phyloP scores from a whole-genome alignment of 371 early-diverging fungal genomes.

The Mortierella sp. region DNA sequence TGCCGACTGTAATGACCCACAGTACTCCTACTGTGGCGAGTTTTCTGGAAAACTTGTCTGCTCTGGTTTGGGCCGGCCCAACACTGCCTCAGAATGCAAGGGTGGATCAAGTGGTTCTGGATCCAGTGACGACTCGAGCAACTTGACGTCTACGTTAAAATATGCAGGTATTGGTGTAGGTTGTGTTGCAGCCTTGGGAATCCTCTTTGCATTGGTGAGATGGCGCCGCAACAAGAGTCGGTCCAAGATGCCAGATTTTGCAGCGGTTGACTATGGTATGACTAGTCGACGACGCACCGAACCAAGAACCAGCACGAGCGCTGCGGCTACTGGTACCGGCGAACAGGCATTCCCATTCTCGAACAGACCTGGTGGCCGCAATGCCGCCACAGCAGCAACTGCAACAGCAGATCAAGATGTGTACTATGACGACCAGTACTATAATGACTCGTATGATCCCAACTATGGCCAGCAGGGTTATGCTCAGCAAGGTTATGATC shows the following conservation, averaged over 20 bases:
- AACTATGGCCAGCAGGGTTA: conserved; percentile 13
- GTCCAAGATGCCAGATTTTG: conserved; percentile 44
- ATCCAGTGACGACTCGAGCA: background rate
- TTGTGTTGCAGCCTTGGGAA: conserved; percentile 21
- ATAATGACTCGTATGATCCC: conserved; percentile 32
- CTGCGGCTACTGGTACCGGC: conserved; percentile 7
- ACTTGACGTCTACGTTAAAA: conserved; percentile 19
- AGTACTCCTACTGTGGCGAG: conserved; percentile 21
- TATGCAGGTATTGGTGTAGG: conserved; percentile 53
- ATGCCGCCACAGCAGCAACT: background rate
- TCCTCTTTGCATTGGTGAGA: conserved; percentile 41
- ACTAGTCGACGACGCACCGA: conserved; percentile 33
- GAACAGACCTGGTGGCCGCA: conserved; percentile 20
- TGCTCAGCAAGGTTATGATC: conserved; percentile 11
- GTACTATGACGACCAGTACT: conserved; percentile 49
- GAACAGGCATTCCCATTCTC: conserved; percentile 44
- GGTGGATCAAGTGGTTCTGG: background rate
- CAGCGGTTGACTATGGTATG: conserved; percentile 48
- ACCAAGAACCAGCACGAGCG: conserved; percentile 19
- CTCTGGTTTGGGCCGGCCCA: conserved; percentile 24
- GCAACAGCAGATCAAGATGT: conserved; percentile 24
- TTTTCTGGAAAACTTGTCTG: background rate
- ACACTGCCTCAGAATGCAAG: conserved; percentile 13
- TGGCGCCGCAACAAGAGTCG: conserved; percentile 30
- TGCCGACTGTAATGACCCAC: conserved; percentile 18